These are phyloP conservation scores for Pseudozyma sp. DNA, from an alignment of 1,284 basidiomycete species.

Conservation along the genomic window DNA sequence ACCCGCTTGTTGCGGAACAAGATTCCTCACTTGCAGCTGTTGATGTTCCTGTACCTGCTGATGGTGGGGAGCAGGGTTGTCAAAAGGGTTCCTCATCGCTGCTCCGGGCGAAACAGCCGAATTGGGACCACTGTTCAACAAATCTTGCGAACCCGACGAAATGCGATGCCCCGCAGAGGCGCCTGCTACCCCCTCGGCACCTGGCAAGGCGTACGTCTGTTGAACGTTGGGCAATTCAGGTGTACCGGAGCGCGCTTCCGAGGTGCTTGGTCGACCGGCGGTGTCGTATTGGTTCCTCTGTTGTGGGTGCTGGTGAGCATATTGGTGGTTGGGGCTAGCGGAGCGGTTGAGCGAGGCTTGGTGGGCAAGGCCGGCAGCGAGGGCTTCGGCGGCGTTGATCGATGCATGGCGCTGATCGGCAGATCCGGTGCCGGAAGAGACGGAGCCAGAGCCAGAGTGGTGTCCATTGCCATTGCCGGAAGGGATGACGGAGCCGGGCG, in stretches of 20 bases:
- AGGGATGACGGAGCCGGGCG: constrained; percentile 12
- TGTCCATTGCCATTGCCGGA: not conserved
- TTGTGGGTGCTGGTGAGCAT: not conserved
- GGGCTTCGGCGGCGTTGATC: constrained; percentile 33
- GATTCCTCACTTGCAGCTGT: constrained; percentile 45
- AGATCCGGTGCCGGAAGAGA: constrained; percentile 13
- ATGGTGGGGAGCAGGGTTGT: constrained; percentile 1
- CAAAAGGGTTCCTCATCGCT: constrained; percentile 17
- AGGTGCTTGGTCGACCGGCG: constrained; percentile 46
- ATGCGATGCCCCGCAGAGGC: no score
- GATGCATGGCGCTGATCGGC: constrained; percentile 27
- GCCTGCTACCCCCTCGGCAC: no score
- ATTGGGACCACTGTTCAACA: not conserved
- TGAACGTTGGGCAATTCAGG: constrained; percentile 61
- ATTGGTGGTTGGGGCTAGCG: constrained; percentile 3
- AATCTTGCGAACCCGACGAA: no score
- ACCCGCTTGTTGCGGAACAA: constrained; percentile 17
- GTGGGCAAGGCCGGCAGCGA: constrained; percentile 38
- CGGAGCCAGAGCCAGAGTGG: constrained; percentile 28
- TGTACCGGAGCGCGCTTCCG: constrained; percentile 53
- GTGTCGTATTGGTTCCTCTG: constrained; percentile 20
- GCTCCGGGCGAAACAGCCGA: no score
- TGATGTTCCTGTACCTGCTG: constrained; percentile 5
- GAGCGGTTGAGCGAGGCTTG: constrained; percentile 36
- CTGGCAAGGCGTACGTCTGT: constrained; percentile 47